These are phyloP conservation scores for Cryptococcus sp. DNA, from an alignment of 1,284 basidiomycete genomes.

Conservation along the genomic window DNA sequence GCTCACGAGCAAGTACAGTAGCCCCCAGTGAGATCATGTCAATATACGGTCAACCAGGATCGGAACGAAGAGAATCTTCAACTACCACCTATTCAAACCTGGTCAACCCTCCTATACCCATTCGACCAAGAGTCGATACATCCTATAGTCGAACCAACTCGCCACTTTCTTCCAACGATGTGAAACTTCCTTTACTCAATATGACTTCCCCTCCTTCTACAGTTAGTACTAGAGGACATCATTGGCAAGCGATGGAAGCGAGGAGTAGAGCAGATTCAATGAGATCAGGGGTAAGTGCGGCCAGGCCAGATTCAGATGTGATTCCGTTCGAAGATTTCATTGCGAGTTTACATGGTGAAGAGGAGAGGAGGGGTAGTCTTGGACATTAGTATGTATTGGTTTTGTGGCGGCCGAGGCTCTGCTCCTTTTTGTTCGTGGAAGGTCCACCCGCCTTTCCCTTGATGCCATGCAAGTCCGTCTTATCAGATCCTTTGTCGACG, in stretches of 20 bases:
- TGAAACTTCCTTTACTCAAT: neutral
- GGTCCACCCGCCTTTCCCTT: no score
- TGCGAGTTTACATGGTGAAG: neutral
- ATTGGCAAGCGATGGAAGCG: neutral
- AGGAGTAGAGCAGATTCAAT: neutral
- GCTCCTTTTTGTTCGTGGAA: no score
- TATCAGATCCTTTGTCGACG: no score
- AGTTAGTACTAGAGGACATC: neutral
- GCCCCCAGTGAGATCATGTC: conserved; percentile 10
- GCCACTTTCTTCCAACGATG: neutral
- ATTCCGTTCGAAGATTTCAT: conserved; percentile 25
- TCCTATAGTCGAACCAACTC: neutral
- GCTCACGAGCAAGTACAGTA: conserved; percentile 1
- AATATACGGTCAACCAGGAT: conserved; percentile 3
- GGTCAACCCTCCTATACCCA: no score
- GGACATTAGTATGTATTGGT: no score
- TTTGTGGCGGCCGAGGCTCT: no score
- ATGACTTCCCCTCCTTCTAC: no score
- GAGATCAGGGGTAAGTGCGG: conserved; percentile 7
- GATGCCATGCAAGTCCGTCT: no score
- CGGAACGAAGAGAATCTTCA: conserved; percentile 1
- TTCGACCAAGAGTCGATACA: neutral
- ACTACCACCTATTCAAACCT: conserved; percentile 1
- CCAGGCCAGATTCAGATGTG: conserved; percentile 26
- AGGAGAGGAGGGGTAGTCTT: neutral